phyloP scores from a whole-genome alignment of 2,329 filamentous ascomycete species.

The Exophiala sp. region DNA sequence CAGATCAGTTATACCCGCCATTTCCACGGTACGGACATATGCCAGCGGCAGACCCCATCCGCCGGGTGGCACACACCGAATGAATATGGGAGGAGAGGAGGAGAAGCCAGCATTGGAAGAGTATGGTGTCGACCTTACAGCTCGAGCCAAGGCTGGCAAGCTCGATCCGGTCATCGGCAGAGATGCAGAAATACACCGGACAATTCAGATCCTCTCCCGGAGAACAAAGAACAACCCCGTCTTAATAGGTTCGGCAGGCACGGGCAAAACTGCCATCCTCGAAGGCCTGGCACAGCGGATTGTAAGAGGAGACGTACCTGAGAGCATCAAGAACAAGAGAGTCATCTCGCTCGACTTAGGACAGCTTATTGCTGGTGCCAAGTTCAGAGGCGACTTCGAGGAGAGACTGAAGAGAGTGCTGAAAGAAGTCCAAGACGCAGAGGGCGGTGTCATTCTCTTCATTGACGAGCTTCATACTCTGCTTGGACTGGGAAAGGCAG shows the following conservation, averaged over 20 bases:
- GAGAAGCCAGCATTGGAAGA: conserved; percentile 86
- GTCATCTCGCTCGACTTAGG: conserved; percentile 85
- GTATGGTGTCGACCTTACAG: conserved; percentile 85
- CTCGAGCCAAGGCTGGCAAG: conserved; percentile 76
- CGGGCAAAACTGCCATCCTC: conserved; percentile 96
- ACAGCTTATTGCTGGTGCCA: conserved; percentile 88
- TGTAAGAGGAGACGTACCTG: conserved; percentile 84
- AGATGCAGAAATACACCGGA: conserved; percentile 84
- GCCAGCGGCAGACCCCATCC: conserved; percentile 62
- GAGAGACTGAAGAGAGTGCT: conserved; percentile 86
- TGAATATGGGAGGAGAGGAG: conserved; percentile 71
- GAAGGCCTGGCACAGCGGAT: conserved; percentile 94
- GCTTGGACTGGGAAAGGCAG: conserved; percentile 85
- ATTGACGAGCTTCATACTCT: conserved; percentile 91
- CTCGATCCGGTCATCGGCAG: conserved; percentile 93
- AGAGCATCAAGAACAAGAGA: conserved; percentile 89
- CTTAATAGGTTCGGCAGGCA: conserved; percentile 94
- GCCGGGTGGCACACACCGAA: conserved; percentile 85
- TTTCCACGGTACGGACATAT: conserved; percentile 38
- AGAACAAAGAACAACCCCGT: conserved; percentile 98
- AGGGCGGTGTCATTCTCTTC: conserved; percentile 88
- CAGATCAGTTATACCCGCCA: conserved; percentile 7
- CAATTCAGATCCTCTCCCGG: conserved; percentile 86
- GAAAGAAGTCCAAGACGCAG: conserved; percentile 81
- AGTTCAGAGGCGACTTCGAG: conserved; percentile 93